Evolutionary conservation across 768 basidiomycete species (phyloP).

Genomic region (Termitomyces sp.): DNA sequence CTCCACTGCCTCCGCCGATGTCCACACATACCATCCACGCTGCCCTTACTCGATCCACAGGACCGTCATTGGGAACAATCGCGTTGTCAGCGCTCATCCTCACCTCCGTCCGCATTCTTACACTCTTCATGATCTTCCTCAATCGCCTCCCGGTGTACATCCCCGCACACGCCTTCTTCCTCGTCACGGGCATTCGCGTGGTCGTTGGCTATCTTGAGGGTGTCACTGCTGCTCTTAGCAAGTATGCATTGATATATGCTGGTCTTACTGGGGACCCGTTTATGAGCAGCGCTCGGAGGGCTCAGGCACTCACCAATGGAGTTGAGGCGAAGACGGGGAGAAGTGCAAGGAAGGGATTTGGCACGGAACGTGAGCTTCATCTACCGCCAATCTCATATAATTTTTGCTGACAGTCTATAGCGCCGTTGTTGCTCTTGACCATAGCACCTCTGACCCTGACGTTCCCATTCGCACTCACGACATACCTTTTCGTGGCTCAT

Average conservation of each 20-base stretch:
- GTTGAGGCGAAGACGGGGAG: conserved; percentile 25
- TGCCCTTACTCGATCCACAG: conserved; percentile 71
- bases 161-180: conserved; percentile 41
- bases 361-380: conserved; percentile 48
- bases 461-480: conserved; percentile 73
- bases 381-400: not conserved
- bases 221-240: conserved; percentile 52
- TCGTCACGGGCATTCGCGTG: conserved; percentile 37
- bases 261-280: conserved; percentile 75
- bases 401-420: conserved; percentile 21
- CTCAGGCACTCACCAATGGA: conserved; percentile 35
- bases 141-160: conserved; percentile 51
- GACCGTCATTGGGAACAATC: conserved; percentile 78
- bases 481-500: conserved; percentile 89
- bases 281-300: conserved; percentile 46
- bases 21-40: conserved; percentile 74
- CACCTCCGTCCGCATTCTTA: conserved; percentile 58
- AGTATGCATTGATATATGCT: conserved; percentile 60
- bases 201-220: conserved; percentile 47
- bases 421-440: conserved; percentile 67
- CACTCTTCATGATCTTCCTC: conserved; percentile 42
- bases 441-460: conserved; percentile 75
- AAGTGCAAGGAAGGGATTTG: conserved; percentile 41
- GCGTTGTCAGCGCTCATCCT: conserved; percentile 73
- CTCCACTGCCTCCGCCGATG: conserved; percentile 39